A percentile compares a stretch with the other conserved stretches of the same genome.
phyloP scores from a whole-genome alignment of 768 basidiomycete species.

The Agrocybe chaxingu region DNA sequence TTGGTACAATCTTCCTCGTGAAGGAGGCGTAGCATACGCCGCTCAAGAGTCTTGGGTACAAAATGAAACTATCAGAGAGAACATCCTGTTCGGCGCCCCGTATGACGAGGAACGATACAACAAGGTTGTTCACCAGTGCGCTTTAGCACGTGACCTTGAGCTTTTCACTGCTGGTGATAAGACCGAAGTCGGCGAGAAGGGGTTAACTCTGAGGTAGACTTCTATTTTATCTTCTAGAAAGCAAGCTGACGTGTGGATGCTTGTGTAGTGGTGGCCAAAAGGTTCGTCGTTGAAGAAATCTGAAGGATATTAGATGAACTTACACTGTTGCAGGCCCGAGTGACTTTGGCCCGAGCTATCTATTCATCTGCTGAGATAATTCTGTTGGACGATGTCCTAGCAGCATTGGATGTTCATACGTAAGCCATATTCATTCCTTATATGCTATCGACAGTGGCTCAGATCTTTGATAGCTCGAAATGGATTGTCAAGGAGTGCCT shows the following conservation, averaged over 20 bases:
- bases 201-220: conserved; percentile 43
- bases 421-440: conserved; percentile 4
- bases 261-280: conserved; percentile 44
- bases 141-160: conserved; percentile 67
- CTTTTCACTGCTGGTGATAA: conserved; percentile 65
- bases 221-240: neutral
- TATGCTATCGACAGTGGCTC: neutral
- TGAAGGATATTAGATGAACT: neutral
- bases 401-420: conserved; percentile 48
- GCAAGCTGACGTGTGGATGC: neutral
- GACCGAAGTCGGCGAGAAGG: conserved; percentile 74
- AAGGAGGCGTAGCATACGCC: conserved; percentile 71
- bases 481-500: conserved; percentile 81
- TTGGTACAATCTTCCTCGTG: conserved; percentile 68
- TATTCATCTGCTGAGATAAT: conserved; percentile 56
- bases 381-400: conserved; percentile 73
- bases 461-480: conserved; percentile 62
- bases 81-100: conserved; percentile 76
- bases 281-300: conserved; percentile 4
- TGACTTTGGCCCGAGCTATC: conserved; percentile 43
- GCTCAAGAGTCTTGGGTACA: conserved; percentile 86
- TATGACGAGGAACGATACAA: conserved; percentile 79
- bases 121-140: conserved; percentile 68
- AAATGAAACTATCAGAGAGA: conserved; percentile 78
- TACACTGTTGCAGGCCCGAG: conserved; percentile 31